Conservation (phyloP, 2,329 filamentous ascomycete species). For the Aspergillus novofumigatus region DNA sequence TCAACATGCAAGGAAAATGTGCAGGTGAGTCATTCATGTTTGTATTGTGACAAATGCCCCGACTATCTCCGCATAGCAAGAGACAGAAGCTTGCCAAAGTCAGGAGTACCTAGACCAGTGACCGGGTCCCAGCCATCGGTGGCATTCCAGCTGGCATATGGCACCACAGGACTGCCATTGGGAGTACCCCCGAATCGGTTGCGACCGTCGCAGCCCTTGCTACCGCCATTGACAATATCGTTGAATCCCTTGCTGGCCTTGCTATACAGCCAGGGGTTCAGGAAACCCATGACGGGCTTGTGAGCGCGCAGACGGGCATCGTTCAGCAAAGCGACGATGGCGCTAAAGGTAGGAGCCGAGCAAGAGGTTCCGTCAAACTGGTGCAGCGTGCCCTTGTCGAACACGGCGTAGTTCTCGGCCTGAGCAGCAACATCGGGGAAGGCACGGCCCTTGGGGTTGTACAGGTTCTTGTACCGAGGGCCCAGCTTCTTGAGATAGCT, state of each 20-base stretch:
- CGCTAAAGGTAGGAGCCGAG: constrained; percentile 56
- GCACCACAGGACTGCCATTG: constrained; percentile 38
- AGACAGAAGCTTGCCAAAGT: constrained; percentile 23
- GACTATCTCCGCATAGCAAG: neutral
- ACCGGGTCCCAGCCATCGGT: constrained; percentile 50
- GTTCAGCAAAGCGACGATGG: constrained; percentile 59
- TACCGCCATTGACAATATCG: constrained; percentile 47
- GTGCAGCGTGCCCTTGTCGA: constrained; percentile 24
- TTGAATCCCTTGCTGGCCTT: constrained; percentile 40
- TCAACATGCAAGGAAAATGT: no score
- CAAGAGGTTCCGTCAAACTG: constrained; percentile 43
- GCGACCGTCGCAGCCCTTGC: constrained; percentile 44
- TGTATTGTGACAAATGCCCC: no score
- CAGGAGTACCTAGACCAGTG: constrained; percentile 40
- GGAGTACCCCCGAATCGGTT: constrained; percentile 39
- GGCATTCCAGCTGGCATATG: constrained; percentile 49
- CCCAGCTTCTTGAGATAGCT: constrained; percentile 30
- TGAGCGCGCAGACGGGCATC: constrained; percentile 53
- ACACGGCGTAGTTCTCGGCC: constrained; percentile 30
- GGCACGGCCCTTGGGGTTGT: constrained; percentile 33
- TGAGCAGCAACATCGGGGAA: constrained; percentile 42
- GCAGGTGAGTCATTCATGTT: no score
- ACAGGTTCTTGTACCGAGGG: constrained; percentile 22
- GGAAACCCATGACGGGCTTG: constrained; percentile 51
- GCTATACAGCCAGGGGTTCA: constrained; percentile 59